phyloP scores from a whole-genome alignment of 2,329 filamentous ascomycete genomes.

The Helotiales sp. region DNA sequence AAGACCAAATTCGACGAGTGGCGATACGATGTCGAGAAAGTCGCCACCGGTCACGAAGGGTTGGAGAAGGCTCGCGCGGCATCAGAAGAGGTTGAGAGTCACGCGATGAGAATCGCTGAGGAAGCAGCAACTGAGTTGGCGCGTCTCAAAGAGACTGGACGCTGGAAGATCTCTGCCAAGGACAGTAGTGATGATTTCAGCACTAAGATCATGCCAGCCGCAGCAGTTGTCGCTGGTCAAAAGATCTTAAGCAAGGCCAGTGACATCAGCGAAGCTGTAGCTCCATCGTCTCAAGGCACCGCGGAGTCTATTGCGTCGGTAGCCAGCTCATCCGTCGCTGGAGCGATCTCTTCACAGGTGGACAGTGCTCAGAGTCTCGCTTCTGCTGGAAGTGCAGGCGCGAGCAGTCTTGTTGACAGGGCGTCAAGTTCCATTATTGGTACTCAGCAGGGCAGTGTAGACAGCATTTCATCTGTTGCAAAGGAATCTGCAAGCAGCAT shows the following conservation, averaged over 20 bases:
- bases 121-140: constrained; percentile 77
- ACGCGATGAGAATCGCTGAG: constrained; percentile 79
- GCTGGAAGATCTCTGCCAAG: constrained; percentile 76
- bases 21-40: constrained; percentile 76
- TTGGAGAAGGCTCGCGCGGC: constrained; percentile 67
- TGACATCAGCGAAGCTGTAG: constrained; percentile 30
- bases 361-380: constrained; percentile 22
- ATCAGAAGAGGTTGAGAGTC: constrained; percentile 69
- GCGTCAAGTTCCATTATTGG: constrained; percentile 28
- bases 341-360: constrained; percentile 21
- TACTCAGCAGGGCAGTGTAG: constrained; percentile 31
- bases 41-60: constrained; percentile 72
- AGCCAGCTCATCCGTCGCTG: constrained; percentile 25
- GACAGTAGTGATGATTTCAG: constrained; percentile 81
- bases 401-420: constrained; percentile 19
- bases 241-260: constrained; percentile 30
- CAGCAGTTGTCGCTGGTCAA: constrained; percentile 47
- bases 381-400: constrained; percentile 22
- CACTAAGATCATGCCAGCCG: constrained; percentile 60
- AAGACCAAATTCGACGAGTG: constrained; percentile 82
- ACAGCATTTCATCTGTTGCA: constrained; percentile 37
- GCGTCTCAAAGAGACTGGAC: constrained; percentile 78
- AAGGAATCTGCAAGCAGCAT: constrained; percentile 30
- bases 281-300: constrained; percentile 28
- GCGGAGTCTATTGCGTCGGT: constrained; percentile 36